Percentiles rank a stretch among this genome's conserved stretches.
These are phyloP conservation scores for Tulasnella sp. DNA, from an alignment of 768 basidiomycete genomes.

Conservation along the genomic window DNA sequence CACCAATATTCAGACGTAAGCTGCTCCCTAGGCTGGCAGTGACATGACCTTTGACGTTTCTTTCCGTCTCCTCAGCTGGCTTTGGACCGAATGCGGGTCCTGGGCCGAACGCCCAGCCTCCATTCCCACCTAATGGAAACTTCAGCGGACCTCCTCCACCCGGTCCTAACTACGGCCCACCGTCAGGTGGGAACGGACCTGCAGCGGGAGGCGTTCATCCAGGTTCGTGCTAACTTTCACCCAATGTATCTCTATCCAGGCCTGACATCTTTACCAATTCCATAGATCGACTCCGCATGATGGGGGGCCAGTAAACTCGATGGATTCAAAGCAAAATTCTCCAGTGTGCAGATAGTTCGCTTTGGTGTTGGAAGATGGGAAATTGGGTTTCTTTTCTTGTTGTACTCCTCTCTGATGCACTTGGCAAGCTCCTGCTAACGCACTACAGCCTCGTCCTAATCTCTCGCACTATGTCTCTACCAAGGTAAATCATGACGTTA, in stretches of 20 bases:
- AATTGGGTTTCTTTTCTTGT: not conserved
- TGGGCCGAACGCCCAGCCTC: constrained; percentile 30
- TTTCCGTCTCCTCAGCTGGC: not conserved
- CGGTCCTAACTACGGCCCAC: constrained; percentile 34
- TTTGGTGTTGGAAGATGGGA: not conserved
- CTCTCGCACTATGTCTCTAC: not conserved
- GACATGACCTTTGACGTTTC: not conserved
- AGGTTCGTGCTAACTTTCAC: too few species aligned
- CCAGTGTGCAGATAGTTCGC: not conserved
- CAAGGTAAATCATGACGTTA: not conserved
- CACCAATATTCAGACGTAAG: constrained; percentile 47
- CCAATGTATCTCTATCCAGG: too few species aligned
- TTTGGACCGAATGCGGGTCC: constrained; percentile 32
- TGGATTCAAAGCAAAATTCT: not conserved
- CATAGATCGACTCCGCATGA: not conserved
- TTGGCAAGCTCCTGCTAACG: not conserved
- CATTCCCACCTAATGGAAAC: constrained; percentile 37
- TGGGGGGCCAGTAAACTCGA: not conserved
- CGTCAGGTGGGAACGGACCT: constrained; percentile 32
- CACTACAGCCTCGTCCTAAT: not conserved
- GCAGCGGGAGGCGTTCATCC: constrained; percentile 62
- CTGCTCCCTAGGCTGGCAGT: constrained; percentile 31
- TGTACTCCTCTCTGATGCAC: not conserved
- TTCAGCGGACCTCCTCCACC: constrained; percentile 46
- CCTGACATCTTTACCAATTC: not conserved